Conservation (phyloP, 2,329 filamentous ascomycete species). For the Tolypocladium ophioglossoides region DNA sequence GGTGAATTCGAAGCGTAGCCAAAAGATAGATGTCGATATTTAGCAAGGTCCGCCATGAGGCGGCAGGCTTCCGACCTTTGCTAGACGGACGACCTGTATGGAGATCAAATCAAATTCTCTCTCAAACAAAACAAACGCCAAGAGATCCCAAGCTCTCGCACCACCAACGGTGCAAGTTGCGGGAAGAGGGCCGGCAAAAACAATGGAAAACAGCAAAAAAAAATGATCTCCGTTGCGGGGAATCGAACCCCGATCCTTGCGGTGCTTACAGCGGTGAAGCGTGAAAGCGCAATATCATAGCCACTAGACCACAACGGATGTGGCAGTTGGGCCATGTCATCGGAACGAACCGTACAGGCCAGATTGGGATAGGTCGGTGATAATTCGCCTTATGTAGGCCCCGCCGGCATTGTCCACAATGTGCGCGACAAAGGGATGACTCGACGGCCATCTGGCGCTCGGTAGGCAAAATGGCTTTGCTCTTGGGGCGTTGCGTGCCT, state of each 20-base stretch:
- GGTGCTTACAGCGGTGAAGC: constrained; percentile 5
- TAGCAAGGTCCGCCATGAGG: too few relatives aligned
- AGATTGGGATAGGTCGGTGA: background rate
- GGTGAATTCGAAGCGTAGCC: too few relatives aligned
- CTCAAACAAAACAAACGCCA: too few relatives aligned
- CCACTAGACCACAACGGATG: constrained; percentile 12
- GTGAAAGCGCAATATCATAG: constrained; percentile 14
- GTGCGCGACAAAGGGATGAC: background rate
- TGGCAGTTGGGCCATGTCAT: constrained; percentile 1
- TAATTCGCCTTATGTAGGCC: background rate
- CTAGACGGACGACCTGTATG: too few relatives aligned
- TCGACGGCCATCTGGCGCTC: background rate
- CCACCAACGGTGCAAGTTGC: too few relatives aligned
- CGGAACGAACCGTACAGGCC: constrained; percentile 1
- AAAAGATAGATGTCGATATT: too few relatives aligned
- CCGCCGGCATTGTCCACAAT: too few relatives aligned
- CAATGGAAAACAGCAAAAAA: background rate
- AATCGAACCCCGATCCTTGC: constrained; percentile 14
- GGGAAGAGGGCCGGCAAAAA: constrained; percentile 1
- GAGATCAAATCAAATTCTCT: too few relatives aligned
- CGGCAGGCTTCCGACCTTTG: too few relatives aligned
- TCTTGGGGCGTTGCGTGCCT: background rate
- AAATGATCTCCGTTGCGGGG: constrained; percentile 9
- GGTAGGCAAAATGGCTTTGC: background rate
- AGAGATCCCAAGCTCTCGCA: too few relatives aligned